Evolutionary conservation across 2,329 filamentous ascomycete genomes (phyloP), one percentile per base, ranked within the genome.

Genomic region (Chaetomiaceae sp.): DNA sequence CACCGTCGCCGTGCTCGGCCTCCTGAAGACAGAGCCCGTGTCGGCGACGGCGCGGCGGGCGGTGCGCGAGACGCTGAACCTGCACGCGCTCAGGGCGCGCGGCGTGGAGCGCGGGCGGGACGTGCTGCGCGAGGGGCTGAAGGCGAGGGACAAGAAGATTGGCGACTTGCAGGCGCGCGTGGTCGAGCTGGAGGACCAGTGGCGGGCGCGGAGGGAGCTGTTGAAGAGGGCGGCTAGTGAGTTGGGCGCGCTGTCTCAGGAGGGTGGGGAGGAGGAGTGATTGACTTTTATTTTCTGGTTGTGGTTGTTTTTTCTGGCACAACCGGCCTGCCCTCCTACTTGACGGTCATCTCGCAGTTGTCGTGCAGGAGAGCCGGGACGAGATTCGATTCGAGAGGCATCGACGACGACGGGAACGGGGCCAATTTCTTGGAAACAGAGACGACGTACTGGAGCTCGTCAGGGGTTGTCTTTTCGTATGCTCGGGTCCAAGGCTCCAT

Each of bases 361-460:
- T 97, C 93, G 2, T 97, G 91, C 64, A 80, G 84, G 60, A 82
- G 92, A 70, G 93, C 93, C 16, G 93, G 93, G 19, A 99, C 93
- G 14, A 81, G 93, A 35, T 99, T 97, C 75, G 97, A 97, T 67
- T 86, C 92, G n/a, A 81, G 93, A 59, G 93, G 93, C 34, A 96
- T 99, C 57, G 93, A 99, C 64, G 93, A 99, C 65, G 90, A 97
- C 63, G 93, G 93, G 13, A 89, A 97, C 62, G 93, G 97, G 23
- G 91, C 93, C 54, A 99, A 99, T 68, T 99, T 96, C 68, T 93
- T 97, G n/a, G 93, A 99, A 69, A 93, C 90, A 0, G 93, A 99
- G 70, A 95, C 90, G 0, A 83, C 92, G 35, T 91, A 95, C 64
- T 96, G 88, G 86, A 86, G 85, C 60, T 87, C 87, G 1, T 81